Conservation (phyloP, 306 rosid species). For the Inga laurina region DNA sequence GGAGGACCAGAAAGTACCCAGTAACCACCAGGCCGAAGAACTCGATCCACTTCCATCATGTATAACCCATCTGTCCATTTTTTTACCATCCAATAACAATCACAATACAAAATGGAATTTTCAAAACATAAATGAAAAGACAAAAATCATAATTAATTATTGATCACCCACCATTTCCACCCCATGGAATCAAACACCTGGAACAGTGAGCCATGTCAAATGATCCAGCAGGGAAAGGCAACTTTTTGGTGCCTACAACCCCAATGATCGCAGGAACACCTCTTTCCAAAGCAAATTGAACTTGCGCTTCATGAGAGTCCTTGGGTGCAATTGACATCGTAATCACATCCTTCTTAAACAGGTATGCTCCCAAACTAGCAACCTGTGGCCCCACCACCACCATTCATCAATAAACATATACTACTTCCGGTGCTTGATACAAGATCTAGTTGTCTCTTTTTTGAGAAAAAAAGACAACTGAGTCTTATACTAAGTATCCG, state of each 20-base stretch:
- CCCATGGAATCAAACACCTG: conserved; percentile 62
- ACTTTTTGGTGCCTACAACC: conserved; percentile 55
- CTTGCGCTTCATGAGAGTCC: conserved; percentile 69
- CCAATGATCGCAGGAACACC: conserved; percentile 63
- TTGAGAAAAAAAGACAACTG: no score
- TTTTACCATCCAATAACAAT: not conserved
- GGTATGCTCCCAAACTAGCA: conserved; percentile 65
- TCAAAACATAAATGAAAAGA: not conserved
- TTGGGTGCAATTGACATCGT: conserved; percentile 62
- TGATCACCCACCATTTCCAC: conserved; percentile 47
- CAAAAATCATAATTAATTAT: not conserved
- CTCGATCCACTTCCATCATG: conserved; percentile 63
- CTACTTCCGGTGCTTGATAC: no score
- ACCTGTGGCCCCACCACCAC: conserved; percentile 35
- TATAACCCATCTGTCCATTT: conserved; percentile 48
- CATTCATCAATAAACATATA: not conserved
- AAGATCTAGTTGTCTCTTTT: no score
- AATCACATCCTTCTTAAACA: conserved; percentile 51
- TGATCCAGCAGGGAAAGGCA: conserved; percentile 59
- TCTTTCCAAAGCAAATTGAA: conserved; percentile 69
- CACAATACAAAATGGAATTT: not conserved
- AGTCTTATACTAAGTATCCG: no score
- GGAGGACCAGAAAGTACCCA: conserved; percentile 72
- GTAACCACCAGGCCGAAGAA: conserved; percentile 68
- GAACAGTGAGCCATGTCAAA: conserved; percentile 75